These are phyloP conservation scores for Forsythia viridissima DNA, from an alignment of 257 asterid species.

Conservation along the genomic window DNA sequence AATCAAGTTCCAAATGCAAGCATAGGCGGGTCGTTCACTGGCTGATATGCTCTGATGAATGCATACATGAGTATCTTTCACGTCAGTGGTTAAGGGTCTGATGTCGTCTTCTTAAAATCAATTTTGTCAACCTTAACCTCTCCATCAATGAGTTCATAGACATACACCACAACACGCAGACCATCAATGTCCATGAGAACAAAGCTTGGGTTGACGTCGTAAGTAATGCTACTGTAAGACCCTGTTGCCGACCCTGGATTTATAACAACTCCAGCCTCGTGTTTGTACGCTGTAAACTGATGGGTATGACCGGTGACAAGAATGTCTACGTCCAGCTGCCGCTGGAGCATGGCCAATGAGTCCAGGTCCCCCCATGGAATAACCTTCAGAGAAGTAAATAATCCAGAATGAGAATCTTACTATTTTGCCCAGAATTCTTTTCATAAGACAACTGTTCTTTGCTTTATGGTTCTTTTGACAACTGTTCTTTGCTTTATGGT, in stretches of 20 bases:
- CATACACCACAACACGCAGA: constrained; percentile 85
- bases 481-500: neutral
- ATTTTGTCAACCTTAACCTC: constrained; percentile 94
- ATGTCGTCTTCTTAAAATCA: constrained; percentile 82
- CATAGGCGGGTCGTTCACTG: neutral
- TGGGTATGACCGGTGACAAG: constrained; percentile 95
- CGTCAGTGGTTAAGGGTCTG: constrained; percentile 24
- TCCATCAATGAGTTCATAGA: constrained; percentile 90
- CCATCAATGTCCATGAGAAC: constrained; percentile 95
- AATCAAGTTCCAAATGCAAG: neutral
- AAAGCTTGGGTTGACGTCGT: constrained; percentile 90
- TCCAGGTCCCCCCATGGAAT: constrained; percentile 98
- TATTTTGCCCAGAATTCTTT: neutral
- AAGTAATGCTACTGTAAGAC: constrained; percentile 91
- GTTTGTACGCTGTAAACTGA: constrained; percentile 95
- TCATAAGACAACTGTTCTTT: neutral
- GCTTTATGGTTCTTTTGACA: neutral
- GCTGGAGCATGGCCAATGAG: constrained; percentile 91
- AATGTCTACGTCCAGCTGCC: constrained; percentile 93
- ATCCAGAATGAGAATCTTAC: neutral
- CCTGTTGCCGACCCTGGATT: constrained; percentile 99
- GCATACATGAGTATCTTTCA: neutral
- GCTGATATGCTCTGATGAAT: neutral
- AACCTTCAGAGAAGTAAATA: constrained; percentile 47
- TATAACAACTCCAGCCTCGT: constrained; percentile 97